phyloP scores from a whole-genome alignment of 1,284 basidiomycete species.

The Erythrobasidium hasegawianum region DNA sequence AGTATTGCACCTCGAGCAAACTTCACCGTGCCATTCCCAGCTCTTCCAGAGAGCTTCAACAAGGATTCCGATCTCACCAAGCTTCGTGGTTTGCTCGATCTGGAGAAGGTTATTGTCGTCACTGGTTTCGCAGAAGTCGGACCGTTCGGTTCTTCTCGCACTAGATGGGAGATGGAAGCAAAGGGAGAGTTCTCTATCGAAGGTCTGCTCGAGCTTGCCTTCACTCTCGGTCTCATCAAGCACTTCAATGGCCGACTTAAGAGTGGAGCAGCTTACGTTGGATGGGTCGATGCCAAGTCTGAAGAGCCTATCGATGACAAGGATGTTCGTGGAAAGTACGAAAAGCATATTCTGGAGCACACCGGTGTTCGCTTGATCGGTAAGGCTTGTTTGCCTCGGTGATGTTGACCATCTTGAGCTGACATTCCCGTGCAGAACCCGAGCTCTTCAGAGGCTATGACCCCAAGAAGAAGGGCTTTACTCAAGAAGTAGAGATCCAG shows the following conservation, averaged over 20 bases:
- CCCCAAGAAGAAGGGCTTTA: slow-evolving; percentile 93
- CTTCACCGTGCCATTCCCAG: slow-evolving; percentile 91
- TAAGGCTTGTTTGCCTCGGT: slow-evolving; percentile 52
- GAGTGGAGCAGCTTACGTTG: slow-evolving; percentile 85
- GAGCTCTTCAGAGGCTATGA: slow-evolving; percentile 97
- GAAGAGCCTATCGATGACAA: slow-evolving; percentile 97
- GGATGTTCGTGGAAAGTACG: slow-evolving; percentile 87
- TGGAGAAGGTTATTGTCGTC: slow-evolving; percentile 91
- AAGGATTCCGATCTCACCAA: slow-evolving; percentile 68
- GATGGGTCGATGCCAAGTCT: slow-evolving; percentile 96
- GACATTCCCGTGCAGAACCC: slow-evolving; percentile 63
- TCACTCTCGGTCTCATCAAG: slow-evolving; percentile 98
- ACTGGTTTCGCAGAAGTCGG: slow-evolving; percentile 97
- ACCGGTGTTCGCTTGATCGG: slow-evolving; percentile 94
- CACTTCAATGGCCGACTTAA: slow-evolving; percentile 96
- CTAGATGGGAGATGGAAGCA: slow-evolving; percentile 99
- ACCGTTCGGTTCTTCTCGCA: slow-evolving; percentile 97
- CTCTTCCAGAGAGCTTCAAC: slow-evolving; percentile 56
- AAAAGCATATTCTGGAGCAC: slow-evolving; percentile 87
- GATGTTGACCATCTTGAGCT: too few relatives aligned
- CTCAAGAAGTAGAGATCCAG: slow-evolving; percentile 92
- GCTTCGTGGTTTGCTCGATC: slow-evolving; percentile 80
- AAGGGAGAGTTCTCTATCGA: slow-evolving; percentile 90
- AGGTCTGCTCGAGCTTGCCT: slow-evolving; percentile 98
- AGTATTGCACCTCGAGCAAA: slow-evolving; percentile 93